These are phyloP conservation scores for Aspergillus nomiae DNA, from an alignment of 2,329 filamentous ascomycete genomes.

Conservation along the genomic window DNA sequence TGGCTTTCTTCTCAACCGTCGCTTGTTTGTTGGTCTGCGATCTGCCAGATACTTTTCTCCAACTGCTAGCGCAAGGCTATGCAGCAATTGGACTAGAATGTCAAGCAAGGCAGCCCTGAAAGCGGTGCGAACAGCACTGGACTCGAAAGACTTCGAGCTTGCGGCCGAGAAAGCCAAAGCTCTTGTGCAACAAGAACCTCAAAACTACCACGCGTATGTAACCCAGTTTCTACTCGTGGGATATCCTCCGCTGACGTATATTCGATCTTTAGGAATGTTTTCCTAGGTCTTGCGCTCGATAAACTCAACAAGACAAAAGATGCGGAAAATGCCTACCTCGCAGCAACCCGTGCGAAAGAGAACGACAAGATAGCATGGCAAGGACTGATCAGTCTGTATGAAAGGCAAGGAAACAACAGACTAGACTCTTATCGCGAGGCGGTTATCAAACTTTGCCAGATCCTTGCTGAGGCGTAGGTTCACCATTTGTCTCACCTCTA, in stretches of 20 bases:
- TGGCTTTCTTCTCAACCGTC: slow-evolving; percentile 11
- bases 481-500: background rate
- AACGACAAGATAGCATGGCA: slow-evolving; percentile 87
- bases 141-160: slow-evolving; percentile 76
- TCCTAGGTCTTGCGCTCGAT: slow-evolving; percentile 81
- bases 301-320: slow-evolving; percentile 71
- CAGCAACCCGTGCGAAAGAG: slow-evolving; percentile 71
- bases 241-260: slow-evolving; percentile 10
- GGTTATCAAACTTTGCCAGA: slow-evolving; percentile 70
- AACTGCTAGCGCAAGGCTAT: slow-evolving; percentile 14
- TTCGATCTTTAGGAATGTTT: slow-evolving; percentile 65
- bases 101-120: slow-evolving; percentile 73
- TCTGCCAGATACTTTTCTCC: background rate
- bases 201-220: slow-evolving; percentile 78
- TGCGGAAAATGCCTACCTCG: slow-evolving; percentile 74
- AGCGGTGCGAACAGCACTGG: slow-evolving; percentile 75
- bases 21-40: background rate
- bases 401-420: slow-evolving; percentile 70
- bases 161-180: slow-evolving; percentile 69
- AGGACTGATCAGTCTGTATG: slow-evolving; percentile 81
- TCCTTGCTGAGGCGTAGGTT: slow-evolving; percentile 67
- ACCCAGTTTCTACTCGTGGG: background rate
- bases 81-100: slow-evolving; percentile 33
- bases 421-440: slow-evolving; percentile 74
- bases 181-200: slow-evolving; percentile 70